Percentiles rank a stretch among this genome's conserved stretches.
phyloP scores from a whole-genome alignment of 768 basidiomycete species.

The Russula lepida region DNA sequence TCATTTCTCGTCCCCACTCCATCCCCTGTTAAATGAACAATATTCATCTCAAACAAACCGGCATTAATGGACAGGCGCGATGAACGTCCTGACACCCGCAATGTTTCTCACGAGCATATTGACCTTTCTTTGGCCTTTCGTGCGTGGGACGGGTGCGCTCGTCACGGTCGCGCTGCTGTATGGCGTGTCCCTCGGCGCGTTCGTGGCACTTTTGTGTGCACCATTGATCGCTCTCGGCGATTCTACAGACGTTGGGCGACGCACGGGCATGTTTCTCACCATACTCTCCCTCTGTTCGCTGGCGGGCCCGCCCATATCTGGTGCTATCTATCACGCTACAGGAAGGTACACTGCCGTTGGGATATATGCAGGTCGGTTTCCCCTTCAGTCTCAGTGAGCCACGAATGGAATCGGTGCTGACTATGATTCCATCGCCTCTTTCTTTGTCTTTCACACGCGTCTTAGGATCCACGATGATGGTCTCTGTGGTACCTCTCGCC shows the following conservation, averaged over 20 bases:
- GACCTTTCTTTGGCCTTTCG: conserved; percentile 68
- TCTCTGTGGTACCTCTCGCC: not conserved
- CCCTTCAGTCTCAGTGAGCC: too few relatives aligned
- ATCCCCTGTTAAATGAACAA: too few relatives aligned
- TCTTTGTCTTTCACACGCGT: not conserved
- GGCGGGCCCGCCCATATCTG: conserved; percentile 65
- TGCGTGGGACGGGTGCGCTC: conserved; percentile 34
- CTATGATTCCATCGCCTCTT: too few relatives aligned
- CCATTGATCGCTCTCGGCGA: conserved; percentile 58
- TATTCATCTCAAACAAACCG: not conserved
- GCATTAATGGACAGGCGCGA: conserved; percentile 35
- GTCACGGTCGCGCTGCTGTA: conserved; percentile 53
- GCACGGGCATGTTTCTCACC: conserved; percentile 57
- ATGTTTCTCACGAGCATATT: conserved; percentile 46
- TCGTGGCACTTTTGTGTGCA: conserved; percentile 45
- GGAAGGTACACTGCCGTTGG: conserved; percentile 48
- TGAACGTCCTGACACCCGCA: conserved; percentile 64
- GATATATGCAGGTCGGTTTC: conserved; percentile 39
- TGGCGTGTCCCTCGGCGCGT: conserved; percentile 58
- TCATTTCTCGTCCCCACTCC: too few relatives aligned
- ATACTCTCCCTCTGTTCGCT: conserved; percentile 55
- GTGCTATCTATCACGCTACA: conserved; percentile 49
- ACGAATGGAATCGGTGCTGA: not conserved
- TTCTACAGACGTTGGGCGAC: conserved; percentile 51
- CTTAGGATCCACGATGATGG: not conserved